Percentiles rank a stretch among this genome's conserved stretches.
Conservation (phyloP, 75 land plant species). For the Cunninghamia lanceolata region DNA sequence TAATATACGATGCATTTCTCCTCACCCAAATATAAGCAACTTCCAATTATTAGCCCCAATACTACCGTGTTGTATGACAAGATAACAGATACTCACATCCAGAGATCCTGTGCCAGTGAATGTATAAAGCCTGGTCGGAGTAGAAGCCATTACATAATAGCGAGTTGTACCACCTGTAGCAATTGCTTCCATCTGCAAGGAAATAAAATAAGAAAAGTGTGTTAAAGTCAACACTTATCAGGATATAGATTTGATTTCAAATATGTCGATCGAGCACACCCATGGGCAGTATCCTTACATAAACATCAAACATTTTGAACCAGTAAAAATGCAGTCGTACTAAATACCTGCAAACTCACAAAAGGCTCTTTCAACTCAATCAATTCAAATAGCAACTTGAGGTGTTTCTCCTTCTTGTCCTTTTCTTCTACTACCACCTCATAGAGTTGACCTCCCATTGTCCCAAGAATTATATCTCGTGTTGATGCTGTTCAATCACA, state of each 20-base stretch:
- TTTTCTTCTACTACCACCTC: constrained; percentile 89
- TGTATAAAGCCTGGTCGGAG: constrained; percentile 80
- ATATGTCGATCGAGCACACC: not conserved
- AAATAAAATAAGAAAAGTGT: not conserved
- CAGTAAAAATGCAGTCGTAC: not conserved
- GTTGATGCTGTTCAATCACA: constrained; percentile 53
- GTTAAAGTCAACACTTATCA: not conserved
- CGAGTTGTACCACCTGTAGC: constrained; percentile 46
- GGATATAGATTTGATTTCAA: not conserved
- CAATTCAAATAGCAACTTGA: constrained; percentile 77
- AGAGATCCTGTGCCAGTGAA: constrained; percentile 83
- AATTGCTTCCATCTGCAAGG: constrained; percentile 88
- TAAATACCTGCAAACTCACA: constrained; percentile 79
- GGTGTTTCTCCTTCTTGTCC: constrained; percentile 91
- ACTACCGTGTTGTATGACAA: not conserved
- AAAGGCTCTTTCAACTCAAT: constrained; percentile 83
- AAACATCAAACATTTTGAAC: not conserved
- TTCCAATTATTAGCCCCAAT: not conserved
- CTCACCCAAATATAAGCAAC: not conserved
- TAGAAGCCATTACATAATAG: constrained; percentile 93
- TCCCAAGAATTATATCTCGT: constrained; percentile 82
- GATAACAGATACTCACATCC: constrained; percentile 47
- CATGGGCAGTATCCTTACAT: not conserved
- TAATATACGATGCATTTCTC: no score
- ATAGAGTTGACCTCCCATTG: constrained; percentile 78